Base-by-base conservation (phyloP, 345 rosid species). In the Bruguiera gymnorhiza region DNA sequence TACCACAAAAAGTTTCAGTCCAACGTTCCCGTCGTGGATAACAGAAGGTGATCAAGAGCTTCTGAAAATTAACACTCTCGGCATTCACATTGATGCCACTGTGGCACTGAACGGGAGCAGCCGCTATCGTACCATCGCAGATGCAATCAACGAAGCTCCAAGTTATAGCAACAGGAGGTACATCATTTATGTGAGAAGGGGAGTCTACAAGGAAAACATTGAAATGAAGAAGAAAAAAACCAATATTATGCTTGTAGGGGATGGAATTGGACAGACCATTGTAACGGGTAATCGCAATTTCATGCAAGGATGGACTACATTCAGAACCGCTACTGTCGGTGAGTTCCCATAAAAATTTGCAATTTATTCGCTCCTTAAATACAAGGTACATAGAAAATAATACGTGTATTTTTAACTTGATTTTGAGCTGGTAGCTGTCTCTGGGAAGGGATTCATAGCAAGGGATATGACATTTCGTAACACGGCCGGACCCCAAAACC, bases 21-120 rank as follows among this genome's bases (percentile, higher is more conserved):
- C 84, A 1, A 27, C 58, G 52, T 78, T 75, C 4, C 96, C 95
- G 0, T 75, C 81, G 9, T 95, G 99, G 97, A 81, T 88, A 69
- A 77, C 85, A 0, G 85, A 85, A 62, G 84, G 83, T 6, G 91
- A 95, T 32, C 83, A 83, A 69, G 63, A 68, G 46, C 76, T 68
- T 19, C 37, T 72, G 5, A 72, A 64, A 48, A n/a, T 5, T 16
- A 53, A 37, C 6, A 51, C 73, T 57, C 27, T 3, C 39, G 63
- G 63, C 30, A 54, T 77, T 27, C 76, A 72, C 34, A 46, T 52
- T 7, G 76, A 77, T 69, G 80, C 80, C 1, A 46, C 59, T 21
- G 80, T 77, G 39, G 69, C 80, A n/a, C 27, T 58, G 30, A 76
- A 77, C 59, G 76, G 76, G 2, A 77, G 70, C 20, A 76, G 80